These are phyloP conservation scores for Wickerhamiella vanderwaltii DNA, from an alignment of 805 yeast species.

Conservation along the genomic window DNA sequence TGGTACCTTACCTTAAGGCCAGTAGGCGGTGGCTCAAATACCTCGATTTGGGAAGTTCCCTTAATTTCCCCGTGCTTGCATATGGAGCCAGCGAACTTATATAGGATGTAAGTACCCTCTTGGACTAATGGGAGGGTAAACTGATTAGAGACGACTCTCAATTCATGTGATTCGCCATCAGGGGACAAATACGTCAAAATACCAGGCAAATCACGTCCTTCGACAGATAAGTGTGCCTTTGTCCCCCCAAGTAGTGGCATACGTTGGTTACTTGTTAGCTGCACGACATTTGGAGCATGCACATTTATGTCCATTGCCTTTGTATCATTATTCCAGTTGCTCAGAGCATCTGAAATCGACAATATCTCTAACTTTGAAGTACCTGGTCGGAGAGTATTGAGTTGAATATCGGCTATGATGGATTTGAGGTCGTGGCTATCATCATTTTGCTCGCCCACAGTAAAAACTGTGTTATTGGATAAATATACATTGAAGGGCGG, in stretches of 20 bases:
- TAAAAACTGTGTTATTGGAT: constrained; percentile 6
- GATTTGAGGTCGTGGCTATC: background rate
- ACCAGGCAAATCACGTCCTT: background rate
- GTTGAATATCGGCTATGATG: background rate
- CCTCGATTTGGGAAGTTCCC: constrained; percentile 41
- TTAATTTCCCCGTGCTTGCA: constrained; percentile 35
- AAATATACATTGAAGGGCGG: constrained; percentile 53
- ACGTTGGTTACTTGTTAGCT: background rate
- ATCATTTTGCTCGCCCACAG: background rate
- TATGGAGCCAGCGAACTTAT: constrained; percentile 41
- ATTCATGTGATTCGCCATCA: constrained; percentile 4
- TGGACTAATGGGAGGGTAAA: constrained; percentile 21
- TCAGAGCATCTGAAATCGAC: constrained; percentile 9
- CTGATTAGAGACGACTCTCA: background rate
- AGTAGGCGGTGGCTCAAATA: constrained; percentile 50
- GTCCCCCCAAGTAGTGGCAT: constrained; percentile 2
- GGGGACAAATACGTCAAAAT: constrained; percentile 1
- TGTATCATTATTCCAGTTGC: constrained; percentile 2
- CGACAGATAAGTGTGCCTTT: background rate
- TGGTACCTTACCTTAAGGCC: constrained; percentile 33
- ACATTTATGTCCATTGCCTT: background rate
- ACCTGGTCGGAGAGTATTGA: constrained; percentile 2
- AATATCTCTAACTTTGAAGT: background rate
- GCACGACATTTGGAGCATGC: background rate
- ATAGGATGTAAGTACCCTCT: constrained; percentile 58